A percentile compares a stretch with the other conserved stretches of the same genome.
Evolutionary conservation across 2,329 filamentous ascomycete genomes (phyloP).

Genomic region (Monilinia vaccinii-corymbosi): DNA sequence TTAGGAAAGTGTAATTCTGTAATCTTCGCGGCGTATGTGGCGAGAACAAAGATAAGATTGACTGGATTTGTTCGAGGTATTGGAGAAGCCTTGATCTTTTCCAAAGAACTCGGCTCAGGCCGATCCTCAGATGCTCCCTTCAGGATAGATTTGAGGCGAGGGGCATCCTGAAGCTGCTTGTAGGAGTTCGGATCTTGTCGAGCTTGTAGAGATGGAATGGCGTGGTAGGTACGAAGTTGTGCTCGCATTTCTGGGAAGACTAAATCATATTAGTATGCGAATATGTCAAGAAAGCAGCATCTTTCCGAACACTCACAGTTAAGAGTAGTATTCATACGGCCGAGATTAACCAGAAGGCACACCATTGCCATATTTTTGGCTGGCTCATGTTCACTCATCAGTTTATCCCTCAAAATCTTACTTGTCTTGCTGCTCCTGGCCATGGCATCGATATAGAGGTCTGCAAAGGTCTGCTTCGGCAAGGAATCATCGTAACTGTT

Average conservation of each 20-base stretch:
- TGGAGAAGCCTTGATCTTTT: conserved; percentile 64
- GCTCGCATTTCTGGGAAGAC: conserved; percentile 99
- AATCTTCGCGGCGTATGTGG: conserved; percentile 80
- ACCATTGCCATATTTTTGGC: conserved; percentile 99
- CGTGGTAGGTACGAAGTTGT: conserved; percentile 93
- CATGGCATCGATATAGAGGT: conserved; percentile 98
- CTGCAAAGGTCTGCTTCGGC: conserved; percentile 73
- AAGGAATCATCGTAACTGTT: conserved; percentile 60
- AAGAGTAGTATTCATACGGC: conserved; percentile 96
- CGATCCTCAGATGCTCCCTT: conserved; percentile 93
- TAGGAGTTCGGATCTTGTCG: conserved; percentile 93
- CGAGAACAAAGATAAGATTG: conserved; percentile 92
- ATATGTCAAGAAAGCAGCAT: neutral
- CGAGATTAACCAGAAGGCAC: conserved; percentile 91
- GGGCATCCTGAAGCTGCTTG: conserved; percentile 95
- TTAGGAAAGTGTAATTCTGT: conserved; percentile 87
- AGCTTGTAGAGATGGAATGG: conserved; percentile 91
- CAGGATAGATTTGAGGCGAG: conserved; percentile 89
- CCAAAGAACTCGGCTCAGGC: conserved; percentile 72
- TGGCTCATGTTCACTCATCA: conserved; percentile 81
- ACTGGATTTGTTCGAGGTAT: conserved; percentile 89
- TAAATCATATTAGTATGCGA: conserved; percentile 34
- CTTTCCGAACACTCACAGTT: conserved; percentile 59
- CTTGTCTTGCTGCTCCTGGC: conserved; percentile 97
- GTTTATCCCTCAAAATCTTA: conserved; percentile 95